phyloP scores from a whole-genome alignment of 306 rosid species.

The Vigna trinervia region DNA sequence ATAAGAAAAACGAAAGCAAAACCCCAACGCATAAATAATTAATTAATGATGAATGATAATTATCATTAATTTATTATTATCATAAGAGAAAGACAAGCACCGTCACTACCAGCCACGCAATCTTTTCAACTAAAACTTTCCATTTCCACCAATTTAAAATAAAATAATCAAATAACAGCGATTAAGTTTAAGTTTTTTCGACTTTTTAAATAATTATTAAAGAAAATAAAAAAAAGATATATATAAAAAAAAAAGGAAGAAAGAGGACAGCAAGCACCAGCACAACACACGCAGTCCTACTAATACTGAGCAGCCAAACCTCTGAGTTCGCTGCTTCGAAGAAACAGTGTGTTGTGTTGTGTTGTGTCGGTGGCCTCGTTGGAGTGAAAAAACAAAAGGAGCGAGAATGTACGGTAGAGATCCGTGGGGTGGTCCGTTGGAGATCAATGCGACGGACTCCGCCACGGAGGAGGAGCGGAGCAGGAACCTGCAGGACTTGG shows the following conservation, averaged over 20 bases:
- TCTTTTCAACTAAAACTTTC: not conserved
- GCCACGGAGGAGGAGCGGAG: conserved; percentile 98
- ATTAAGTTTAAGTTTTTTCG: too few species aligned
- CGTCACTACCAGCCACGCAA: conserved; percentile 41
- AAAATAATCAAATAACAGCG: too few species aligned
- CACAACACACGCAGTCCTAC: conserved; percentile 1
- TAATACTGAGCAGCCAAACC: not conserved
- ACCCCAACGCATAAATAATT: conserved; percentile 36
- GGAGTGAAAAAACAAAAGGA: not conserved
- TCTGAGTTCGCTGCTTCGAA: not conserved
- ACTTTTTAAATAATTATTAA: not conserved
- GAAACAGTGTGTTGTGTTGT: not conserved
- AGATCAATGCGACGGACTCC: conserved; percentile 88
- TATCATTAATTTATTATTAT: not conserved
- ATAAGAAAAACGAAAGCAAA: conserved; percentile 39
- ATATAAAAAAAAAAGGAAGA: not conserved
- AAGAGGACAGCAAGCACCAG: conserved; percentile 26
- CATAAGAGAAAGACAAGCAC: conserved; percentile 15
- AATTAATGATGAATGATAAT: not conserved
- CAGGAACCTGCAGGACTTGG: conserved; percentile 83
- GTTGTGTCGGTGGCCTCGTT: conserved; percentile 28
- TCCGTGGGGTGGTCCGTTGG: conserved; percentile 99
- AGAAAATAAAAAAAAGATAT: too few species aligned
- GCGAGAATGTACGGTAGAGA: conserved; percentile 87
- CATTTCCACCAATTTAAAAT: not conserved